phyloP scores from a whole-genome alignment of 1,139 yeast species.

The Taphrina confusa region DNA sequence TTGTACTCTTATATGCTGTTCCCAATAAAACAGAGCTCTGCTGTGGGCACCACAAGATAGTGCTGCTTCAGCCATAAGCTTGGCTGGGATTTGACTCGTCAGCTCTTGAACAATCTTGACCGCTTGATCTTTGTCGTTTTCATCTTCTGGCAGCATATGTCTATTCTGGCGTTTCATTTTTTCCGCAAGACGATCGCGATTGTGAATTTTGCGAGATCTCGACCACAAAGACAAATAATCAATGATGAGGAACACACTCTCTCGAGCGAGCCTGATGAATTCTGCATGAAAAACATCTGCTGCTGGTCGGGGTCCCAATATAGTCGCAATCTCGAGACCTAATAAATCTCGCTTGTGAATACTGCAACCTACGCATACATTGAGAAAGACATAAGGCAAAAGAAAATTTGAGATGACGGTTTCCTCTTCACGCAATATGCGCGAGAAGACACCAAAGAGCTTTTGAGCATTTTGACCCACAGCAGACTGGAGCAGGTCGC shows the following conservation, averaged over 20 bases:
- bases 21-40: slow-evolving; percentile 83
- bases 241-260: slow-evolving; percentile 50
- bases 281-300: slow-evolving; percentile 14
- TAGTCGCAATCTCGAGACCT: slow-evolving; percentile 59
- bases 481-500: slow-evolving; percentile 60
- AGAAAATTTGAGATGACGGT: slow-evolving; percentile 45
- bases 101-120: slow-evolving; percentile 50
- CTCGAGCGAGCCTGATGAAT: slow-evolving; percentile 33
- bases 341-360: slow-evolving; percentile 51
- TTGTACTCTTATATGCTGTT: slow-evolving; percentile 58
- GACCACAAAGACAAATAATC: slow-evolving; percentile 86
- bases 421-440: slow-evolving; percentile 63
- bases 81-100: slow-evolving; percentile 61
- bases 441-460: slow-evolving; percentile 66
- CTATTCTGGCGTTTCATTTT: slow-evolving; percentile 37
- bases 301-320: slow-evolving; percentile 4
- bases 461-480: slow-evolving; percentile 51
- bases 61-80: slow-evolving; percentile 72
- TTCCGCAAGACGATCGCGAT: slow-evolving; percentile 34
- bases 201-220: slow-evolving; percentile 46
- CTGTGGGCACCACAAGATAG: slow-evolving; percentile 84
- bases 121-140: slow-evolving; percentile 37
- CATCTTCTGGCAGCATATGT: slow-evolving; percentile 37
- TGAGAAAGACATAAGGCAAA: slow-evolving; percentile 74
- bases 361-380: slow-evolving; percentile 58